Evolutionary conservation across 805 yeast genomes (phyloP).

Genomic region (Lachancea sp.): DNA sequence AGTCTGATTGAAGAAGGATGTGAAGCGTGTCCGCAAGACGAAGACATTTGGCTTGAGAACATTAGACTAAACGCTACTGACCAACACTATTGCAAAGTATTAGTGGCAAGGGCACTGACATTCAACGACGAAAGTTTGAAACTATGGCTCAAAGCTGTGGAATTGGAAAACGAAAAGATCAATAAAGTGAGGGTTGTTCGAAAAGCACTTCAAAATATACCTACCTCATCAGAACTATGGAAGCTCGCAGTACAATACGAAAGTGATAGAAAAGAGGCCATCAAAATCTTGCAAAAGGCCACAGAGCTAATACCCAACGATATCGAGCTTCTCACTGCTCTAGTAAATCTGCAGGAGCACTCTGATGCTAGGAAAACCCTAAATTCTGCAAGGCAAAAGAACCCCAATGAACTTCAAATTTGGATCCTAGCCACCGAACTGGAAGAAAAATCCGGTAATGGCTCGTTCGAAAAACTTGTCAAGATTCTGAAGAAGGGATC

Average conservation of each 20-base stretch:
- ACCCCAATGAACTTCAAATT: conserved; percentile 44
- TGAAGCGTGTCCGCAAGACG: conserved; percentile 53
- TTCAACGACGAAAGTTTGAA: conserved; percentile 48
- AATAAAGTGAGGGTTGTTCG: conserved; percentile 54
- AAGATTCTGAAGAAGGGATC: conserved; percentile 35
- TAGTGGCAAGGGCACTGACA: conserved; percentile 61
- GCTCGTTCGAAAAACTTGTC: conserved; percentile 33
- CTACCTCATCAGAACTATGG: conserved; percentile 63
- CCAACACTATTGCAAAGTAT: conserved; percentile 41
- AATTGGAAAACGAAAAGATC: conserved; percentile 51
- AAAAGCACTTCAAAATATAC: conserved; percentile 64
- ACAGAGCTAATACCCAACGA: conserved; percentile 60
- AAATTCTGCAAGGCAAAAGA: conserved; percentile 51
- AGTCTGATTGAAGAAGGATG: conserved; percentile 70
- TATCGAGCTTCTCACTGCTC: conserved; percentile 58
- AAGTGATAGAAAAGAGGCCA: conserved; percentile 41
- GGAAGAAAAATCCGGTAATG: conserved; percentile 49
- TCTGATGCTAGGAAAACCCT: conserved; percentile 48
- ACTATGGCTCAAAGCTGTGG: conserved; percentile 69
- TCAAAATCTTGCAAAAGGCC: conserved; percentile 56
- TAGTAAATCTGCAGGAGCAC: conserved; percentile 41
- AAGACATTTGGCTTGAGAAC: conserved; percentile 78
- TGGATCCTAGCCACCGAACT: conserved; percentile 69
- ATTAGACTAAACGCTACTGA: conserved; percentile 51
- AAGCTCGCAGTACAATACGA: conserved; percentile 55